Percentiles rank a stretch among this genome's conserved stretches.
Conservation (phyloP, 495 filamentous ascomycete species). For the Astrothelium macrocarpum region DNA sequence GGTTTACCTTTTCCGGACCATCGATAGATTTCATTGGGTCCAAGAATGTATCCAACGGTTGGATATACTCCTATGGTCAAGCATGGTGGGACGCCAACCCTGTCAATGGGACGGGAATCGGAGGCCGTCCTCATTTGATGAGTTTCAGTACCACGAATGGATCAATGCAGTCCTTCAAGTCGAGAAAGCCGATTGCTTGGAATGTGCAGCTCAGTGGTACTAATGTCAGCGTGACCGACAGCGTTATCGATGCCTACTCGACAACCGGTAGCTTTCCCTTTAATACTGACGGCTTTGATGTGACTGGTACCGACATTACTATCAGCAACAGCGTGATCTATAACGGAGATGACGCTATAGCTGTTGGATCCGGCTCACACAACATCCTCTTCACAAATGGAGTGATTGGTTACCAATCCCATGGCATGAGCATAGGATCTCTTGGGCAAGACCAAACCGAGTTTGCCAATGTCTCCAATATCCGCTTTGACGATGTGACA, state of each 20-base stretch:
- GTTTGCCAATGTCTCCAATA: constrained; percentile 33
- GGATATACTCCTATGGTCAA: constrained; percentile 40
- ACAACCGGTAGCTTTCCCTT: constrained; percentile 34
- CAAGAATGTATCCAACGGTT: constrained; percentile 29
- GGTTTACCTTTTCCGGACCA: constrained; percentile 33
- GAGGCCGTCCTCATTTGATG: constrained; percentile 33
- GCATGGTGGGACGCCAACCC: constrained; percentile 39
- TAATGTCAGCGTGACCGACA: constrained; percentile 32
- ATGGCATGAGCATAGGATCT: constrained; percentile 38
- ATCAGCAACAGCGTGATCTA: constrained; percentile 35
- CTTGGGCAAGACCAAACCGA: constrained; percentile 29
- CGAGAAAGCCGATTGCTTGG: constrained; percentile 38
- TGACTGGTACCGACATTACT: constrained; percentile 31
- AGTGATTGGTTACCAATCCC: constrained; percentile 36
- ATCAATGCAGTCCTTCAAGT: constrained; percentile 34
- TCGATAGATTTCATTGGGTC: constrained; percentile 31
- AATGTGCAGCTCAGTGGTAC: constrained; percentile 33
- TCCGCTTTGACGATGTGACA: constrained; percentile 35
- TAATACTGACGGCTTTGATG: constrained; percentile 39
- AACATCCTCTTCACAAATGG: constrained; percentile 31
- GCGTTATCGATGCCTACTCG: constrained; percentile 37
- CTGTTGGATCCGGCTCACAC: constrained; percentile 31
- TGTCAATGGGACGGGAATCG: constrained; percentile 30
- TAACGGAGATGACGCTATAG: constrained; percentile 39
- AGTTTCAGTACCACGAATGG: constrained; percentile 33